Percentiles rank a stretch among this genome's conserved stretches.
These are phyloP conservation scores for Fusarium miscanthi DNA, from an alignment of 2,329 filamentous ascomycete genomes.

Conservation along the genomic window DNA sequence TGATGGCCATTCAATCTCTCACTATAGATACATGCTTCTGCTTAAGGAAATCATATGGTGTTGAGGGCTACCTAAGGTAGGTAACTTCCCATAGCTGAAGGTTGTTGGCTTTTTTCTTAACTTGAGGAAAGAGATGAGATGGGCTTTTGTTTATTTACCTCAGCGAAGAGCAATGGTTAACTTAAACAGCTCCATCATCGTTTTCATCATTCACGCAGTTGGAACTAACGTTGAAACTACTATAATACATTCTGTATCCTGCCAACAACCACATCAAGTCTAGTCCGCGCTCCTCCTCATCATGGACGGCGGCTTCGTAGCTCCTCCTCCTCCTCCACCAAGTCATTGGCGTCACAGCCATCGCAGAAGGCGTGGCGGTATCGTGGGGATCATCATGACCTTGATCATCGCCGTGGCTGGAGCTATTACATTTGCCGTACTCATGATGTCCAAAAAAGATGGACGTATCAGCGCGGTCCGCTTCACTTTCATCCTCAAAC, in stretches of 20 bases:
- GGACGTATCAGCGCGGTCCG: neutral
- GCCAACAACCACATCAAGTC: neutral
- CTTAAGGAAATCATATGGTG: neutral
- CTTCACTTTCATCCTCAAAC: constrained; percentile 6
- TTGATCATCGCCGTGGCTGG: no score
- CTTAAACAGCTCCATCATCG: neutral
- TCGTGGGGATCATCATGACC: neutral
- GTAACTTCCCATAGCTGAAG: neutral
- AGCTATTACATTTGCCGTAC: no score
- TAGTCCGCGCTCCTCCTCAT: constrained; percentile 21
- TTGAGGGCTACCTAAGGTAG: neutral
- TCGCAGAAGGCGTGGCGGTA: no score
- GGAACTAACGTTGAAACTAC: neutral
- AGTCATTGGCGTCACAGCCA: no score
- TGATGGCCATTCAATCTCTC: no score
- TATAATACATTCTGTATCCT: neutral
- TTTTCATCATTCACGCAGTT: neutral
- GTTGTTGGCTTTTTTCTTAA: neutral
- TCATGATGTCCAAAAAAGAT: no score
- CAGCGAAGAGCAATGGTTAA: neutral
- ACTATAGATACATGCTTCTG: no score
- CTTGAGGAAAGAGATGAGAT: neutral
- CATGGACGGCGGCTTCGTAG: neutral
- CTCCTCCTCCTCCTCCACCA: neutral
- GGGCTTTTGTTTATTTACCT: neutral